Evolutionary conservation across 805 yeast species (phyloP), one percentile per base, ranked within the genome.

Genomic region (Candida awuae): DNA sequence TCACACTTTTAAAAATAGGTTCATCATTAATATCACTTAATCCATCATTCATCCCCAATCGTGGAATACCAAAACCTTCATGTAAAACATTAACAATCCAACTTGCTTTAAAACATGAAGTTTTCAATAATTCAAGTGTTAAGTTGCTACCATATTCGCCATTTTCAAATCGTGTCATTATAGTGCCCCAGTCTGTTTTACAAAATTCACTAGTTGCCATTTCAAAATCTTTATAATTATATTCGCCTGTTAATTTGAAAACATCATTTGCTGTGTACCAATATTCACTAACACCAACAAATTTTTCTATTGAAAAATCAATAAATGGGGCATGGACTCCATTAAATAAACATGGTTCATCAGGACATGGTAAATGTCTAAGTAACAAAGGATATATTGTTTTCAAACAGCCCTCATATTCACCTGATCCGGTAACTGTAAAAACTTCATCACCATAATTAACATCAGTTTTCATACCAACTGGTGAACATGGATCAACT

Each of bases 191-290:
- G 35, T 78, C 75, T 43, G 75, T 68, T 47, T 75, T 80, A 64
- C 98, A 92, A 52, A 79, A 87, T 23, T 70, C 69, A 44, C 73
- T 71, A 4, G 87, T 83, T 37, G 74, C 71, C 26, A 66, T 72
- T 54, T 77, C 81, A 53, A 84, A 86, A 29, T 70, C 64, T 27
- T 72, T 68, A 54, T 78, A 90, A 53, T 84, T 84, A 57, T 88
- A 88, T 40, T 78, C 85, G 12, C 97, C 97, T 3, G 94, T 90
- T 64, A 86, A 71, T 29, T 80, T 76, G 57, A 88, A 88, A 4
- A 90, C 75, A 54, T 90, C 97, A 52, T 87, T 84, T 3, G 96
- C 88, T 1, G 97, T 86, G 56, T 92, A 90, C 97, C 97, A 92
- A 63, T 86, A 92, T 60, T 92, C 98, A 7, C 95, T 84, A 17